These are phyloP conservation scores for Dipodascopsis tothii DNA, from an alignment of 805 yeast species.

Conservation along the genomic window DNA sequence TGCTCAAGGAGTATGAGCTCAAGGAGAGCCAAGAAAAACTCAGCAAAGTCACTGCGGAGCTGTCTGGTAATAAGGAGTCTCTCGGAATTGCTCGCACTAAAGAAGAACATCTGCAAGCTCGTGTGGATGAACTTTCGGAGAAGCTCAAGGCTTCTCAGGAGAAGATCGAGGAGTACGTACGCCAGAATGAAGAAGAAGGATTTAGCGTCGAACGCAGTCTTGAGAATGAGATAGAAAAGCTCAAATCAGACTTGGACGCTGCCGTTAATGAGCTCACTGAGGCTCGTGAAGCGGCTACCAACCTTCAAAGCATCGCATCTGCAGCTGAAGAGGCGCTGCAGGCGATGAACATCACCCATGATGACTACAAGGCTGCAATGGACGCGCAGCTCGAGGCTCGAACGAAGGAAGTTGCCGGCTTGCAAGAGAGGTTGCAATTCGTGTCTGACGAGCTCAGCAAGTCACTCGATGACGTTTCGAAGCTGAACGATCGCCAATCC, in stretches of 20 bases:
- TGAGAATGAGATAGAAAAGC: constrained; percentile 30
- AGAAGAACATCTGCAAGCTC: constrained; percentile 37
- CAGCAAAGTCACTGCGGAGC: constrained; percentile 39
- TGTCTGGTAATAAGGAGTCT: constrained; percentile 38
- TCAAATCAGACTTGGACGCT: constrained; percentile 38
- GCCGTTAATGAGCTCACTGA: constrained; percentile 49
- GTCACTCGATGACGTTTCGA: constrained; percentile 6
- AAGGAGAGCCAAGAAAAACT: constrained; percentile 54
- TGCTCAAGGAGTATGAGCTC: constrained; percentile 51
- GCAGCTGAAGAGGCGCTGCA: constrained; percentile 61
- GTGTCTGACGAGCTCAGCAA: constrained; percentile 25
- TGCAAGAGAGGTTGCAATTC: constrained; percentile 26
- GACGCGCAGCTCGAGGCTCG: constrained; percentile 16
- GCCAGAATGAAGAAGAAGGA: constrained; percentile 28
- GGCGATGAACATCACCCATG: constrained; percentile 49
- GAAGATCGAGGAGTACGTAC: constrained; percentile 24
- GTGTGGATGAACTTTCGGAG: constrained; percentile 33
- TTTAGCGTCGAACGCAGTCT: constrained; percentile 27
- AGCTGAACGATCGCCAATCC: constrained; percentile 22
- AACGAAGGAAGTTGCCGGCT: constrained; percentile 17
- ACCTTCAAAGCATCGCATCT: constrained; percentile 53
- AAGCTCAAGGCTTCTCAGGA: constrained; percentile 29
- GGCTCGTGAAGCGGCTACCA: constrained; percentile 51
- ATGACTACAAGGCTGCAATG: constrained; percentile 33
- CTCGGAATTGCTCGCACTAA: constrained; percentile 37